Percentiles rank a stretch among this genome's conserved stretches.
These are phyloP conservation scores for Fusarium torulosum DNA, from an alignment of 2,329 filamentous ascomycete species.

Conservation along the genomic window DNA sequence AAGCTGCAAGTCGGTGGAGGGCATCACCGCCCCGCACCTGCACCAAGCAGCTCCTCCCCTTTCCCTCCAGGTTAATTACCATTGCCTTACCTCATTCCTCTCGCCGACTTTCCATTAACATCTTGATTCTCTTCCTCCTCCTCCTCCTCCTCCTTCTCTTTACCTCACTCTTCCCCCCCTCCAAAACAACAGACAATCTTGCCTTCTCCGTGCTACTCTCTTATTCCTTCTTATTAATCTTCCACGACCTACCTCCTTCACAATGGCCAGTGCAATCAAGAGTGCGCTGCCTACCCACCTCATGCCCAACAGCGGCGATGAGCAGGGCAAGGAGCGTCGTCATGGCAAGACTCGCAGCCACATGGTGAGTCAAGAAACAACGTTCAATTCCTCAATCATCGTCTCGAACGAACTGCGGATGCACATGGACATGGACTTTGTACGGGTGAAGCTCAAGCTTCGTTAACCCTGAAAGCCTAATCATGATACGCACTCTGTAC, in stretches of 20 bases:
- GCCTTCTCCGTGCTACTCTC: constrained; percentile 9
- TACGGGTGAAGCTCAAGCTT: constrained; percentile 9
- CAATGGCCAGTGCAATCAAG: constrained; percentile 78
- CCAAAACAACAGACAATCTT: background rate
- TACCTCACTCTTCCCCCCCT: constrained; percentile 2
- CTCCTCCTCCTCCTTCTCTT: constrained; percentile 6
- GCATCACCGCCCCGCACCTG: constrained; percentile 44
- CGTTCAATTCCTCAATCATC: background rate
- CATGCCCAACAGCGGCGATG: constrained; percentile 69
- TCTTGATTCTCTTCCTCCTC: constrained; percentile 18
- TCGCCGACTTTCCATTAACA: constrained; percentile 27
- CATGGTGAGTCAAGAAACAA: constrained; percentile 72
- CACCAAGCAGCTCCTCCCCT: constrained; percentile 17
- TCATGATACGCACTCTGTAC: background rate
- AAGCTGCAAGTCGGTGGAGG: constrained; percentile 25
- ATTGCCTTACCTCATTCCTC: constrained; percentile 41
- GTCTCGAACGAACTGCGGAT: background rate
- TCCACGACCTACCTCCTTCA: constrained; percentile 43
- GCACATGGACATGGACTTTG: constrained; percentile 1
- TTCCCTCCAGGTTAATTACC: constrained; percentile 31
- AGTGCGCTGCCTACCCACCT: constrained; percentile 87
- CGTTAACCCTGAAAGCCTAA: background rate
- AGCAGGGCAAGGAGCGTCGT: constrained; percentile 68
- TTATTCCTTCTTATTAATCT: constrained; percentile 18
- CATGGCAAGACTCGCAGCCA: constrained; percentile 89